These are phyloP conservation scores for Plicaturopsis crispa DNA, from an alignment of 768 basidiomycete species.

Conservation along the genomic window DNA sequence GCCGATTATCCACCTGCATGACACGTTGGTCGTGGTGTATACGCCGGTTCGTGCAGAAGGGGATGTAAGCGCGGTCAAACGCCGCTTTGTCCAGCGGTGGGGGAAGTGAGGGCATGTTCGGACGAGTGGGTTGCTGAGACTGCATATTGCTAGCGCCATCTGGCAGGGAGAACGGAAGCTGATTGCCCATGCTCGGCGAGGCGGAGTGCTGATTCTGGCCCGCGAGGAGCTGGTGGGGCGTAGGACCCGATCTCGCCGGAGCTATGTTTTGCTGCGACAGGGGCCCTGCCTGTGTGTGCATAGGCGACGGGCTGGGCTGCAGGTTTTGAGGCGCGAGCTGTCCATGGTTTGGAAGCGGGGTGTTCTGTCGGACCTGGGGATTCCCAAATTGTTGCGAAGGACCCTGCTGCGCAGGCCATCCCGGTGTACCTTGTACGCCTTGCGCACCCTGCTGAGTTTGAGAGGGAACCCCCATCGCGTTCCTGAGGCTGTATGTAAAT, in stretches of 20 bases:
- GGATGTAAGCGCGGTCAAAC: conserved; percentile 46
- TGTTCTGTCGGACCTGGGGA: conserved; percentile 11
- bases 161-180: conserved; percentile 11
- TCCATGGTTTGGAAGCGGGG: conserved; percentile 24
- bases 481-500: conserved; percentile 12
- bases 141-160: conserved; percentile 7
- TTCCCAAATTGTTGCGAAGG: conserved; percentile 2
- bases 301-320: conserved; percentile 23
- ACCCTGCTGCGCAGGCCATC: conserved; percentile 12
- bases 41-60: conserved; percentile 34
- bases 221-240: conserved; percentile 27
- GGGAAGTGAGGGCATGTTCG: conserved; percentile 15
- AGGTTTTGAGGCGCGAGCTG: conserved; percentile 11
- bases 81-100: conserved; percentile 40
- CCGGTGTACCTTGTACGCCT: conserved; percentile 13
- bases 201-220: conserved; percentile 22
- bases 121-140: conserved; percentile 7
- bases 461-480: conserved; percentile 10
- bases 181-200: conserved; percentile 25
- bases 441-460: conserved; percentile 14
- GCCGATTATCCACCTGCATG: conserved; percentile 42
- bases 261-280: conserved; percentile 20
- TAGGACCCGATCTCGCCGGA: conserved; percentile 30
- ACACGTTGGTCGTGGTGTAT: conserved; percentile 32
- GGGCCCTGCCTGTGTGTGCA: conserved; percentile 22